A percentile compares a stretch with the other conserved stretches of the same genome.
Evolutionary conservation across 2,329 filamentous ascomycete species (phyloP).

Genomic region (Ophiocordyceps australis): DNA sequence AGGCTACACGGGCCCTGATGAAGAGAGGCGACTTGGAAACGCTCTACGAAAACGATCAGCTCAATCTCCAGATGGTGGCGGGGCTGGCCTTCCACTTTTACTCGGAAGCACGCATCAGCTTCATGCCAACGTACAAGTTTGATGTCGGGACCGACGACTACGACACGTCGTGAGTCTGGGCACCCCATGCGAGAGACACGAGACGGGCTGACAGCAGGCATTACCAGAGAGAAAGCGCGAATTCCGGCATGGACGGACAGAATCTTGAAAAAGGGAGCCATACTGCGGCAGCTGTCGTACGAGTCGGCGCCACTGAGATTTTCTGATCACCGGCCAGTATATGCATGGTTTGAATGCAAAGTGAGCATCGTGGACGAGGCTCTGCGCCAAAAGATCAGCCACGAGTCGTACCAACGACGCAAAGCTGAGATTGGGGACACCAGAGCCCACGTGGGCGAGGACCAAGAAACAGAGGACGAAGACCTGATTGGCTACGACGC

Average conservation of each 20-base stretch:
- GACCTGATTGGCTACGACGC: conserved; percentile 68
- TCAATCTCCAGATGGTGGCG: conserved; percentile 93
- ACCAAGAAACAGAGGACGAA: conserved; percentile 52
- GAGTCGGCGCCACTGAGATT: conserved; percentile 67
- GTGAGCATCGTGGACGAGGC: conserved; percentile 67
- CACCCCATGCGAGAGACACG: neutral
- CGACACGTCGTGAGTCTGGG: conserved; percentile 58
- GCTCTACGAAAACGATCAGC: conserved; percentile 83
- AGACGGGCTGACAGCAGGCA: no score
- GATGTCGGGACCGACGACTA: conserved; percentile 78
- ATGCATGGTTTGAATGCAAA: conserved; percentile 69
- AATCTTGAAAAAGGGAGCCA: conserved; percentile 69
- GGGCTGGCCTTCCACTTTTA: conserved; percentile 83
- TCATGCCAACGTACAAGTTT: conserved; percentile 91
- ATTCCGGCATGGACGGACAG: conserved; percentile 97
- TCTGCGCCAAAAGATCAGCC: conserved; percentile 53
- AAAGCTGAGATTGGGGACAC: conserved; percentile 47
- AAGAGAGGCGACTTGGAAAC: conserved; percentile 54
- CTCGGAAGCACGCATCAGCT: conserved; percentile 73
- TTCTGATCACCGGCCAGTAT: conserved; percentile 93
- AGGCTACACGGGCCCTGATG: conserved; percentile 59
- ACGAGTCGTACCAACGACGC: conserved; percentile 55
- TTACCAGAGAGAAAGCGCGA: conserved; percentile 66
- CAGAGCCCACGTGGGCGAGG: conserved; percentile 31
- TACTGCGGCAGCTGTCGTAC: conserved; percentile 70